Evolutionary conservation across 352 stramenopile genomes (phyloP).

Genomic region (Pelagophyceae sp.): DNA sequence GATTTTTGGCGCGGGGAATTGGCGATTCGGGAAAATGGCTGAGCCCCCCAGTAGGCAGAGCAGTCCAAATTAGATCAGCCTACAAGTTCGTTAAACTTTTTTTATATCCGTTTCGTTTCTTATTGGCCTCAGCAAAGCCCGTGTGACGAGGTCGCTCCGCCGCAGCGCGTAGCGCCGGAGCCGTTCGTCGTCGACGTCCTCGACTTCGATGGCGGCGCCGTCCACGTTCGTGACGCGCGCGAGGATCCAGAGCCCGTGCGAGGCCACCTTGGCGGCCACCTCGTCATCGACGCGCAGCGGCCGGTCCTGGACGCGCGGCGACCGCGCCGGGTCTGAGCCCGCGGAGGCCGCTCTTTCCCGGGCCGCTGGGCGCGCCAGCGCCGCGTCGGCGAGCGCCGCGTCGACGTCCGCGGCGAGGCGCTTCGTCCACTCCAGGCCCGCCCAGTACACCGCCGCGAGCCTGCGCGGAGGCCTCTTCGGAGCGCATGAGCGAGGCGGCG

Average conservation of each 20-base stretch:
- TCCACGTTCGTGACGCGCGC: background rate
- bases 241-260: conserved; percentile 7
- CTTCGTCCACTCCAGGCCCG: background rate
- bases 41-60: no score
- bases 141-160: background rate
- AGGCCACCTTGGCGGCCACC: background rate
- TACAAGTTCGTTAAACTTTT: no score
- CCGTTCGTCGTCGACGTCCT: conserved; percentile 1
- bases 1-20: no score
- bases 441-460: background rate
- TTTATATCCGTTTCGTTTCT: no score
- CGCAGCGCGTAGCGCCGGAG: background rate
- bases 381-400: background rate
- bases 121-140: no score
- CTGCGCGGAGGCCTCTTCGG: background rate
- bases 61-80: no score
- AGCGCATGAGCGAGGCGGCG: background rate
- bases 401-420: background rate
- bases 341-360: no score
- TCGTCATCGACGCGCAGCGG: background rate
- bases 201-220: background rate
- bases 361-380: no score
- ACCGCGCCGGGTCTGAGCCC: background rate
- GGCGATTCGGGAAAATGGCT: no score
- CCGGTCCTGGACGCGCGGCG: background rate